Percentiles rank a stretch among this genome's conserved stretches.
Conservation (phyloP, 805 yeast species). For the Saccharomycopsis babjevae region DNA sequence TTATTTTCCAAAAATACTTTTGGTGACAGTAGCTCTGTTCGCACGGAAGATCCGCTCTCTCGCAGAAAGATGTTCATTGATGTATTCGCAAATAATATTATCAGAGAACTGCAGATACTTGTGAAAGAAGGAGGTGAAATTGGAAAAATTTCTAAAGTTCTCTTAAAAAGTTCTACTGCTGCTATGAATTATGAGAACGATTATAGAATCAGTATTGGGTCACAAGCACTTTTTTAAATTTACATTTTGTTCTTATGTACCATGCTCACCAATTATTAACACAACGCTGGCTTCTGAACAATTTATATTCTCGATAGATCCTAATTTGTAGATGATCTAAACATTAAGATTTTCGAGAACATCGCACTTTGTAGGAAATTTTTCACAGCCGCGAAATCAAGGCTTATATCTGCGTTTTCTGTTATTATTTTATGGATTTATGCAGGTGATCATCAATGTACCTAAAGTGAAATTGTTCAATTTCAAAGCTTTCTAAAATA, state of each 20-base stretch:
- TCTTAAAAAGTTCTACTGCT: not conserved
- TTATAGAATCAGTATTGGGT: slow-evolving; percentile 14
- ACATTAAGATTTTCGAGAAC: too few relatives aligned
- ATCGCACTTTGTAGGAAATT: too few relatives aligned
- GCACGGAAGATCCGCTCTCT: slow-evolving; percentile 53
- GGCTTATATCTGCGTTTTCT: too few relatives aligned
- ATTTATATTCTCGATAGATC: too few relatives aligned
- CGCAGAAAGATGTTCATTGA: slow-evolving; percentile 45
- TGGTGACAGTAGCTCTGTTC: slow-evolving; percentile 32
- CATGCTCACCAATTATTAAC: not conserved
- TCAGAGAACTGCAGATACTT: slow-evolving; percentile 44
- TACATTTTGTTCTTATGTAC: not conserved
- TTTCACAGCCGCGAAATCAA: too few relatives aligned
- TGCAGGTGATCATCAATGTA: too few relatives aligned
- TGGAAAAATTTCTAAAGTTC: slow-evolving; percentile 39
- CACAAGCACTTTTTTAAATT: not conserved
- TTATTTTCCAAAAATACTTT: slow-evolving; percentile 37
- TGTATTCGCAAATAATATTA: slow-evolving; percentile 39
- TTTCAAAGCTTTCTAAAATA: too few relatives aligned
- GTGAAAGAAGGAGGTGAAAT: slow-evolving; percentile 66
- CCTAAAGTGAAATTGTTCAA: too few relatives aligned
- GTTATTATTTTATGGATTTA: too few relatives aligned
- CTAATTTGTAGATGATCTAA: too few relatives aligned
- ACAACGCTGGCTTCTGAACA: too few relatives aligned
- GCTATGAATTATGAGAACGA: slow-evolving; percentile 9